phyloP scores from a whole-genome alignment of 2,329 filamentous ascomycete genomes.

The Nemania sp. region DNA sequence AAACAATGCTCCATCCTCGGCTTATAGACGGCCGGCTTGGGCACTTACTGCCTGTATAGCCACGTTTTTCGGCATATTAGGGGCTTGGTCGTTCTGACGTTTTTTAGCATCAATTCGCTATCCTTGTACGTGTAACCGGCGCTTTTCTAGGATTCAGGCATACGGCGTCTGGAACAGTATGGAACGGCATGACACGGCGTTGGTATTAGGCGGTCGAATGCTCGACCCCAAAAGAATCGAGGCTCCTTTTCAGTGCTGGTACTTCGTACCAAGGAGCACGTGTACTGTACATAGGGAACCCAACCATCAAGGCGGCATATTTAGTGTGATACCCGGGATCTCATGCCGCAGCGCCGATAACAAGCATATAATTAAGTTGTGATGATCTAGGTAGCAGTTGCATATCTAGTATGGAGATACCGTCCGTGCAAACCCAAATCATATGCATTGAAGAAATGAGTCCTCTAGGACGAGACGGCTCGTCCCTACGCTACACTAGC shows the following conservation, averaged over 20 bases:
- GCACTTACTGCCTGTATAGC: constrained; percentile 41
- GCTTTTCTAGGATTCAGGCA: too few relatives aligned
- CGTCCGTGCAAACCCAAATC: too few relatives aligned
- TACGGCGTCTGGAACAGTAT: constrained; percentile 2
- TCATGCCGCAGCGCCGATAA: not conserved
- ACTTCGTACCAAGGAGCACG: not conserved
- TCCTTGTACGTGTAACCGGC: not conserved
- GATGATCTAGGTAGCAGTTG: not conserved
- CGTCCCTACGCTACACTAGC: too few relatives aligned
- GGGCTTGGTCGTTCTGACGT: constrained; percentile 22
- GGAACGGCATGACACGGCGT: not conserved
- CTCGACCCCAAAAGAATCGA: constrained; percentile 3
- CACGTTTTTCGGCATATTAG: constrained; percentile 45
- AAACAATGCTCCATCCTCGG: constrained; percentile 23
- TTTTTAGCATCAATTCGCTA: constrained; percentile 27
- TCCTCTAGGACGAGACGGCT: too few relatives aligned
- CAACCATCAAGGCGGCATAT: not conserved
- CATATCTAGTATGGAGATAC: too few relatives aligned
- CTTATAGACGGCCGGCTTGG: constrained; percentile 26
- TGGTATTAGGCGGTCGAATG: constrained; percentile 1
- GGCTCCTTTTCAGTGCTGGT: not conserved
- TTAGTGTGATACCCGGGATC: constrained; percentile 2
- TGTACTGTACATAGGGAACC: not conserved
- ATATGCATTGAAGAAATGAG: too few relatives aligned
- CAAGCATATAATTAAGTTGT: not conserved